Evolutionary conservation across 805 yeast species (phyloP).

Genomic region (Candida quercuum): DNA sequence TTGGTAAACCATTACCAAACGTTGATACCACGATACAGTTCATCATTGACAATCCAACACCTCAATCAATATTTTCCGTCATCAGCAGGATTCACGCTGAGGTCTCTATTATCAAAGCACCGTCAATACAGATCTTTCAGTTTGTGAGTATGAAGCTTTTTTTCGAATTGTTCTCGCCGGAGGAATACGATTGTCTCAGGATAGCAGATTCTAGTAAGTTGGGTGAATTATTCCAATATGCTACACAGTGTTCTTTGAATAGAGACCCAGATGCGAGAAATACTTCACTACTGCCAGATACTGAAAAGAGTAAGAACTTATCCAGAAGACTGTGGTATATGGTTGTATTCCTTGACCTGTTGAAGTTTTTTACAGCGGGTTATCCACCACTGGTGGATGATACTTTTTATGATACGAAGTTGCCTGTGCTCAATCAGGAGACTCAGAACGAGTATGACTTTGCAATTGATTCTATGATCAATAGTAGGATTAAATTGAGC

Average conservation of each 20-base stretch:
- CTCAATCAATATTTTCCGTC: neutral
- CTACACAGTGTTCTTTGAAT: neutral
- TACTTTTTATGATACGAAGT: neutral
- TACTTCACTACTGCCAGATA: too few relatives aligned
- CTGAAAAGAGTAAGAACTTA: neutral
- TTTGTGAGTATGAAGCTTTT: neutral
- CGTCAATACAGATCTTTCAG: neutral
- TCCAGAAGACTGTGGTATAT: neutral
- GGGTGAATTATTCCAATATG: neutral
- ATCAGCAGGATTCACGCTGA: neutral
- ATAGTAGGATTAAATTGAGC: neutral
- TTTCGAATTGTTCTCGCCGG: neutral
- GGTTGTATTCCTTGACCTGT: neutral
- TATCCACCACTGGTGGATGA: neutral
- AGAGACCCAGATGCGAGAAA: neutral
- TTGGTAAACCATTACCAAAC: neutral
- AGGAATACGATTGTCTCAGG: slow-evolving; percentile 1
- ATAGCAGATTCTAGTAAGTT: neutral
- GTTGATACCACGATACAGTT: neutral
- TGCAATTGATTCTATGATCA: neutral
- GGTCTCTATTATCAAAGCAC: neutral
- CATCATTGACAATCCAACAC: neutral
- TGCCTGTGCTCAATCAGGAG: neutral
- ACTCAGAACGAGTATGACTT: neutral
- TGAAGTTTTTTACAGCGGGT: neutral